These are phyloP conservation scores for Ampelomyces quisqualis DNA, from an alignment of 2,329 filamentous ascomycete genomes.

Conservation along the genomic window DNA sequence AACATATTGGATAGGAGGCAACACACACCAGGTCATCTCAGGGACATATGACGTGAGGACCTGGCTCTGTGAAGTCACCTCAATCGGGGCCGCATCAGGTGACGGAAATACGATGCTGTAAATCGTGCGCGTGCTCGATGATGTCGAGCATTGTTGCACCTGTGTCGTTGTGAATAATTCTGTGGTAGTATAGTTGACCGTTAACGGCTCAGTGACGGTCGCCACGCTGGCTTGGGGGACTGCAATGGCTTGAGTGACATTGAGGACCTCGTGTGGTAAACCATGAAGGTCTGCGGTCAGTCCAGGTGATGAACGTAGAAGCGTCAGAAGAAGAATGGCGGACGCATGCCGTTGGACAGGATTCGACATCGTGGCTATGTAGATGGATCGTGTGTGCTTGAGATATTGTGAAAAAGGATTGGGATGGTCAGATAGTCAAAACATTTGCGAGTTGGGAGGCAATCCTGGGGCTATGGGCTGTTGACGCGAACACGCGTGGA, in stretches of 20 bases:
- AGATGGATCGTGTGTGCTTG: not conserved
- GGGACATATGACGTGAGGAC: slow-evolving; percentile 48
- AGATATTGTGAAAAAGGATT: not conserved
- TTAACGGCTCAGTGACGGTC: slow-evolving; percentile 4
- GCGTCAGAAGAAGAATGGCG: not conserved
- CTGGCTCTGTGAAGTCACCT: slow-evolving; percentile 48
- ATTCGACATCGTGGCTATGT: not conserved
- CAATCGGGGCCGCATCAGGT: slow-evolving; percentile 45
- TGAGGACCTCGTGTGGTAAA: slow-evolving; percentile 17
- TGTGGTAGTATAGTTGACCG: slow-evolving; percentile 17
- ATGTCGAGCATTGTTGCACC: slow-evolving; percentile 10
- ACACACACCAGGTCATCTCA: slow-evolving; percentile 47
- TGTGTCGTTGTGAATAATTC: slow-evolving; percentile 10
- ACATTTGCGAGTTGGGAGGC: not conserved
- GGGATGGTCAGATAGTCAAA: not conserved
- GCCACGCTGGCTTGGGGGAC: not conserved
- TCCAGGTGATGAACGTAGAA: slow-evolving; percentile 9
- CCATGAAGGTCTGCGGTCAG: slow-evolving; percentile 10
- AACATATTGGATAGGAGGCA: slow-evolving; percentile 40
- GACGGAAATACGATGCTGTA: slow-evolving; percentile 47
- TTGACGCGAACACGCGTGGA: not conserved
- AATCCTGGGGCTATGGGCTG: not conserved
- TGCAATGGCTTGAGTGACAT: slow-evolving; percentile 11
- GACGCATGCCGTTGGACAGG: not conserved
- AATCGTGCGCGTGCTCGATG: slow-evolving; percentile 20